These are phyloP conservation scores for Ganoderma sinense DNA, from an alignment of 1,284 basidiomycete species.

Conservation along the genomic window DNA sequence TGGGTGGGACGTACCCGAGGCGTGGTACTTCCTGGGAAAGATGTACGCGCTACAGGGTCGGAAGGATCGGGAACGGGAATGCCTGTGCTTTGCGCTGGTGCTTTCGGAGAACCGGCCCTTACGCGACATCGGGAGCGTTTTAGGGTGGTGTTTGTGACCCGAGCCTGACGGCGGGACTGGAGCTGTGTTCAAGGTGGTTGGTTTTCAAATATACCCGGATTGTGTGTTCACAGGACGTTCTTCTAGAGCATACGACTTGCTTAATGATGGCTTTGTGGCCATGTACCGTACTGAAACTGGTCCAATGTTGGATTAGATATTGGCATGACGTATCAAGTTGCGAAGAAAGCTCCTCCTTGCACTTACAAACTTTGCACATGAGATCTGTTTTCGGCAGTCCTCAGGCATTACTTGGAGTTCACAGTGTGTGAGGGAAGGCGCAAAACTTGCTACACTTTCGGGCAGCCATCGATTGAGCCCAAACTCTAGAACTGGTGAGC, in stretches of 20 bases:
- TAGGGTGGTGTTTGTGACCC: slow-evolving; percentile 73
- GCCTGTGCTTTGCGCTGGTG: slow-evolving; percentile 74
- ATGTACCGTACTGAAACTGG: neutral
- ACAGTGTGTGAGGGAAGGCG: neutral
- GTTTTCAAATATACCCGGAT: neutral
- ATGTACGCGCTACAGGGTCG: slow-evolving; percentile 80
- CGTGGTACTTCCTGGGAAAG: slow-evolving; percentile 89
- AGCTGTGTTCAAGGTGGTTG: neutral
- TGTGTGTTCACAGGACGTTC: neutral
- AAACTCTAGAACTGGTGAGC: neutral
- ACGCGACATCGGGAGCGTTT: slow-evolving; percentile 65
- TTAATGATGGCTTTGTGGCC: neutral
- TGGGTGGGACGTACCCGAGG: slow-evolving; percentile 92
- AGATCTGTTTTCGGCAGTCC: too few relatives aligned
- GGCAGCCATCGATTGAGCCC: neutral
- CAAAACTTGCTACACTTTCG: neutral
- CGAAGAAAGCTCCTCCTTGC: neutral
- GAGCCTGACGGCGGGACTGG: neutral
- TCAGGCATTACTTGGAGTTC: too few relatives aligned
- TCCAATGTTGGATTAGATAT: neutral
- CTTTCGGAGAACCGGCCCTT: slow-evolving; percentile 76
- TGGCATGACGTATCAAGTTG: neutral
- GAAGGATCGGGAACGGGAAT: slow-evolving; percentile 77
- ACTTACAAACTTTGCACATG: neutral
- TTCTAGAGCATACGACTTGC: neutral